Evolutionary conservation across 2,329 filamentous ascomycete genomes (phyloP).

Genomic region (Magnaporthiopsis incrustans): DNA sequence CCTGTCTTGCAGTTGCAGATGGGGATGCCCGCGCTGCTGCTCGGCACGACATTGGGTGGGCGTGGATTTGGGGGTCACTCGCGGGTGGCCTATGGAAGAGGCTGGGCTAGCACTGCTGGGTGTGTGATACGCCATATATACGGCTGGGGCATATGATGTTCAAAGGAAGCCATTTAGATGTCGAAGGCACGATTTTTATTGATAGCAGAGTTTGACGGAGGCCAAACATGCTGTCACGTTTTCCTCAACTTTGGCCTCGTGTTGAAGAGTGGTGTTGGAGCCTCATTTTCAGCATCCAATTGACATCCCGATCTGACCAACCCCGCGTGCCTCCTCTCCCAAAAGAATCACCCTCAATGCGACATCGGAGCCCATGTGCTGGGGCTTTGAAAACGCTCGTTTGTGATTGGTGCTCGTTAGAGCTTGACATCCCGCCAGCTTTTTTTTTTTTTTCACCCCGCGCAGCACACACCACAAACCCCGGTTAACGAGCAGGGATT

Average conservation of each 20-base stretch:
- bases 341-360: constrained; percentile 4
- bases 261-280: background rate
- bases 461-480: background rate
- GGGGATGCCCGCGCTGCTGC: background rate
- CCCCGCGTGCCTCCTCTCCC: background rate
- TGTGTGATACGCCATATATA: background rate
- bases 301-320: background rate
- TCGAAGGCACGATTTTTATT: background rate
- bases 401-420: constrained; percentile 16
- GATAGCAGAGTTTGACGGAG: background rate
- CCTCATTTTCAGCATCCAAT: background rate
- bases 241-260: background rate
- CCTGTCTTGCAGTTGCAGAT: background rate
- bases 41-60: background rate
- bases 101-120: background rate
- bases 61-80: background rate
- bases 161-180: background rate
- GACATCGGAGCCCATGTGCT: constrained; percentile 11
- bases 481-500: background rate
- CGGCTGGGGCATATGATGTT: background rate
- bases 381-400: constrained; percentile 17
- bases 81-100: background rate
- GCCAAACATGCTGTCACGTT: too few relatives aligned
- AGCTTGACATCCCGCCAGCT: background rate
- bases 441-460: background rate